Base-by-base conservation (phyloP, 2,329 filamentous ascomycete genomes). In the Bipolaris bicolor region DNA sequence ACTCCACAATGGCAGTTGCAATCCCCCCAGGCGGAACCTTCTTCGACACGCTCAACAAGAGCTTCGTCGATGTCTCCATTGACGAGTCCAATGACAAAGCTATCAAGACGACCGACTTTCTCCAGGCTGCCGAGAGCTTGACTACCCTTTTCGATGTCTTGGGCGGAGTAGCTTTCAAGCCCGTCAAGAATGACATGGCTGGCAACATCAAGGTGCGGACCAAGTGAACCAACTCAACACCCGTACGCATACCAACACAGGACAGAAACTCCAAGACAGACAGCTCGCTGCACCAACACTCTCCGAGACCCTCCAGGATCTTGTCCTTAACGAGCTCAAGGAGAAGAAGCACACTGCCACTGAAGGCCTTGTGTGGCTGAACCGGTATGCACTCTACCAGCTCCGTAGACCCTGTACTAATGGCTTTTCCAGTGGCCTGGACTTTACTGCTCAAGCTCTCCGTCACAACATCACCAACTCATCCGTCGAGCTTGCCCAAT, bases 341-440 rank as follows among this genome's bases (percentile, higher is more conserved):
- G 84, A 86, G 61, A 94, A 93, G 83, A 93, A 95, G 79, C 91
- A 97, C 81, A 85, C 81, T 55, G 94, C 95, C 52, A 89, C 92
- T 11, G 93, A 97, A 80, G 95, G 93, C 52, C 84, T 97, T 49
- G 78, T 98, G 60, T 99, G 95, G 95, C 85, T 97, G 60, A 84
- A 89, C 66, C 90, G 94, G 91, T 96, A 84, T 60, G 54, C 53
- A 44, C 46, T 36, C 60, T 45, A 16, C 9, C 26, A 46, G 29
- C n/a, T 16, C 5, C 16, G 13, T n/a, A 11, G 18, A 40, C 15
- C 15, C 2, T 40, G 13, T 41, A 40, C 55, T 65, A 45, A 61
- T 53, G 50, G 51, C 6, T 48, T 10, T 47, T 43, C 11, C 69
- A 97, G 93, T 61, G 95, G 90, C 59, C 90, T 98, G 72, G 92